Evolutionary conservation across 495 filamentous ascomycete genomes (phyloP).

Genomic region (Thozetella sp.): DNA sequence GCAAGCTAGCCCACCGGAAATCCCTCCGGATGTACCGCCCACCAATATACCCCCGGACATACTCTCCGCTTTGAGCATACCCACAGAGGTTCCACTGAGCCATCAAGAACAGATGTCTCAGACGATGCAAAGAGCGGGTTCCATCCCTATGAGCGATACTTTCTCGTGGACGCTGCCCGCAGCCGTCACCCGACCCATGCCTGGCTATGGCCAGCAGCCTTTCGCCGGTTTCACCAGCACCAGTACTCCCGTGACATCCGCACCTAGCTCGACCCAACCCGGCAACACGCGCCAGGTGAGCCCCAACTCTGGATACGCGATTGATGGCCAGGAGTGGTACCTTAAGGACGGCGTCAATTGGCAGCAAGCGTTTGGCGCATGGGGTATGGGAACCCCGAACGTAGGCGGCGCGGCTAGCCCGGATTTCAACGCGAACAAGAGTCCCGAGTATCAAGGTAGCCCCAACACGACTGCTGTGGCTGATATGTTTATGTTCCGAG

Average conservation of each 20-base stretch:
- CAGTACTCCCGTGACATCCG: conserved; percentile 8
- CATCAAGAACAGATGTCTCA: not conserved
- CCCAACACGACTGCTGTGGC: not conserved
- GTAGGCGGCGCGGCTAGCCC: not conserved
- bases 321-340: conserved; percentile 53
- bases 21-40: conserved; percentile 14
- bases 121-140: conserved; percentile 7
- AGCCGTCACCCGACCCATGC: conserved; percentile 13
- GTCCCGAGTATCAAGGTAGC: not conserved
- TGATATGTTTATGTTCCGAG: conserved; percentile 30
- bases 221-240: conserved; percentile 8
- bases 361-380: conserved; percentile 47
- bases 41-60: conserved; percentile 24
- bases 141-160: conserved; percentile 24
- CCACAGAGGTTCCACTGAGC: not conserved
- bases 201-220: conserved; percentile 11
- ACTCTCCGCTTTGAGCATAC: conserved; percentile 13
- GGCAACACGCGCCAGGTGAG: conserved; percentile 15
- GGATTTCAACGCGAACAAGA: not conserved
- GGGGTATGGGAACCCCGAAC: conserved; percentile 24
- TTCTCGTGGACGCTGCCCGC: conserved; percentile 24
- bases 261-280: conserved; percentile 5
- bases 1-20: conserved; percentile 22
- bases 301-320: conserved; percentile 28
- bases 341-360: conserved; percentile 50